Evolutionary conservation across 345 rosid species (phyloP), one percentile per base, ranked within the genome.

Genomic region (Sonneratia caseolaris): DNA sequence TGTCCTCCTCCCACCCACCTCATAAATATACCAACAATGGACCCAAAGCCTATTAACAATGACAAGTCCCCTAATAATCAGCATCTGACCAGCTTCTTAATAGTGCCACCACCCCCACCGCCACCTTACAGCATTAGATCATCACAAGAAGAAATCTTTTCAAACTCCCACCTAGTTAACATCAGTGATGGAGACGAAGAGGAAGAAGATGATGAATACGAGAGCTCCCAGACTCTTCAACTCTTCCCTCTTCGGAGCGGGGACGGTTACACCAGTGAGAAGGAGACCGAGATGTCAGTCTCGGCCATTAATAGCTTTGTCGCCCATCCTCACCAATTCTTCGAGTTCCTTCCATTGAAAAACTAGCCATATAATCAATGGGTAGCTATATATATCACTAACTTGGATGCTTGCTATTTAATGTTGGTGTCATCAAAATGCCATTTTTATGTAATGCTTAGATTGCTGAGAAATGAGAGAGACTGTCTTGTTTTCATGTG

Each of bases 281-380:
- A 48, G 76, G 70, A 67, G 53, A 82, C 66, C 16, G 66, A 62
- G 37, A 27, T 62, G 66, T 62, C 66, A 18, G 66, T 35, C 18
- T 62, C 66, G 8, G 19, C 66, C 70, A 82, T 77, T 66, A 78
- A 73, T 15, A 77, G 75, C 78, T 72, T 71, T 22, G 37, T 42
- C 75, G 36, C 69, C 32, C 16, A 79, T 12, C 78, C 80, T 76
- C 79, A 62, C 74, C 89, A 82, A 78, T 91, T 89, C 74, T 91
- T 86, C 76, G 97, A 91, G 80, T 91, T 91, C 79, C 89, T 91
- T 68, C 97, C 97, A 16, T 8, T 91, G 85, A 91, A 89, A 82
- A 85, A 85, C 77, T 11, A 57, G 71, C 70, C 12, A 19, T 61
- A 61, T 62, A 35, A 12, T 12, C 66, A 13, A 35, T 62, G 3